These are phyloP conservation scores for Inonotus hispidus DNA, from an alignment of 1,284 basidiomycete genomes.

Conservation along the genomic window DNA sequence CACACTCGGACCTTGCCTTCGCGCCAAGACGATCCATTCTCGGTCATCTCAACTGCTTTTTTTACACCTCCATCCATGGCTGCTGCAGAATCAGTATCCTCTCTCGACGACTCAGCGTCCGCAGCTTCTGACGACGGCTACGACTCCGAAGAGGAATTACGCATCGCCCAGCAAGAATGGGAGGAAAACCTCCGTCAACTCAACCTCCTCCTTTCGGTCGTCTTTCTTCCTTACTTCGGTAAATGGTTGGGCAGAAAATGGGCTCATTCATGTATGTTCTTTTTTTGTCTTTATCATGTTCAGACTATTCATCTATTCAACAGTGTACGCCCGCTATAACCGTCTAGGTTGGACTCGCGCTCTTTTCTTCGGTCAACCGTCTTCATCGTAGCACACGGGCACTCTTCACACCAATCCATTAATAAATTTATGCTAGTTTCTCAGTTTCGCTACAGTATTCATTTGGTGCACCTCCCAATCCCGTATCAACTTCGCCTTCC, in stretches of 20 bases:
- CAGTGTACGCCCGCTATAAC: slow-evolving; percentile 71
- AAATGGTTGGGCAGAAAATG: slow-evolving; percentile 84
- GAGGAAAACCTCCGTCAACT: slow-evolving; percentile 84
- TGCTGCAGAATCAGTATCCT: slow-evolving; percentile 36
- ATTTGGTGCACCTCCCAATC: slow-evolving; percentile 19
- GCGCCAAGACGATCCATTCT: not conserved
- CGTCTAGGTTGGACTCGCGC: slow-evolving; percentile 50
- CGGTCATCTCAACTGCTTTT: not conserved
- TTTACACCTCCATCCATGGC: slow-evolving; percentile 6
- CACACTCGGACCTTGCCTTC: not conserved
- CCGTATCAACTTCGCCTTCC: slow-evolving; percentile 33
- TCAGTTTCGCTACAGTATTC: not conserved
- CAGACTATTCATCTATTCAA: not conserved
- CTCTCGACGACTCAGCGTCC: slow-evolving; percentile 38
- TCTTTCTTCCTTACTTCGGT: slow-evolving; percentile 81
- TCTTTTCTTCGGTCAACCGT: slow-evolving; percentile 53
- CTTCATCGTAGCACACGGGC: slow-evolving; percentile 17
- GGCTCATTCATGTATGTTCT: slow-evolving; percentile 75
- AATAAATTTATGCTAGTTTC: not conserved
- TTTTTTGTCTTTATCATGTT: not conserved
- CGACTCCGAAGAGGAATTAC: slow-evolving; percentile 68
- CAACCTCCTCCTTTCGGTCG: slow-evolving; percentile 72
- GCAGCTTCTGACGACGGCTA: slow-evolving; percentile 41
- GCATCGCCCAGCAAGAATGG: slow-evolving; percentile 85
- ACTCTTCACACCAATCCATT: slow-evolving; percentile 19